Conservation (phyloP, 2,329 filamentous ascomycete species). For the Colletotrichum sp. region DNA sequence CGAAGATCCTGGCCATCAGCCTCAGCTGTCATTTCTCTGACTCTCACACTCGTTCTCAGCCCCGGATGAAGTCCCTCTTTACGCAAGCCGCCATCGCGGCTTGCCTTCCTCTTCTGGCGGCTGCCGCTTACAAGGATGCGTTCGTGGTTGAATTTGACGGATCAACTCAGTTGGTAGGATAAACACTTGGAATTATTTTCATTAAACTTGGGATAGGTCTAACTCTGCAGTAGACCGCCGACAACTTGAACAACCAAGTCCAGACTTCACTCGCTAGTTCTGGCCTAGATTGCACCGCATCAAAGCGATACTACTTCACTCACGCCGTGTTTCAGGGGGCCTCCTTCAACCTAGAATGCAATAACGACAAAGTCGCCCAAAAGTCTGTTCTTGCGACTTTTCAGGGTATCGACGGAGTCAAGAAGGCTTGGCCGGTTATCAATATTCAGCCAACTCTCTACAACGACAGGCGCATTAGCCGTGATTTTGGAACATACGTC, state of each 20-base stretch:
- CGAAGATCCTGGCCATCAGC: background rate
- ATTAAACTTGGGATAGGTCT: background rate
- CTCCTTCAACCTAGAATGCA: background rate
- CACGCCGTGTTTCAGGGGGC: background rate
- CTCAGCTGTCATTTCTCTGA: background rate
- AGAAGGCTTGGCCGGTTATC: constrained; percentile 5
- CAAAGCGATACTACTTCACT: background rate
- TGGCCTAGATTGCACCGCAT: background rate
- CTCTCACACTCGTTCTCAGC: background rate
- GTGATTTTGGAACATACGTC: background rate
- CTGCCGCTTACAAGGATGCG: background rate
- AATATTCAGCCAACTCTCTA: background rate
- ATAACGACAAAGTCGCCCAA: background rate
- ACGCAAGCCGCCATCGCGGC: background rate
- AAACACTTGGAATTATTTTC: background rate
- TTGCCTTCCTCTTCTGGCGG: background rate
- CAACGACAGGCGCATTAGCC: background rate
- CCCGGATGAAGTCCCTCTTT: constrained; percentile 1
- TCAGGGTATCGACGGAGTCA: background rate
- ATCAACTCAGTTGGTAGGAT: background rate
- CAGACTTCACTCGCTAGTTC: background rate
- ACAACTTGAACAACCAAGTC: background rate
- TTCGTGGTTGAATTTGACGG: constrained; percentile 3
- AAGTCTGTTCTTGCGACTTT: background rate
- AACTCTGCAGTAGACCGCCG: background rate